These are phyloP conservation scores for Retiboletus fuscus DNA, from an alignment of 1,284 basidiomycete species.

Conservation along the genomic window DNA sequence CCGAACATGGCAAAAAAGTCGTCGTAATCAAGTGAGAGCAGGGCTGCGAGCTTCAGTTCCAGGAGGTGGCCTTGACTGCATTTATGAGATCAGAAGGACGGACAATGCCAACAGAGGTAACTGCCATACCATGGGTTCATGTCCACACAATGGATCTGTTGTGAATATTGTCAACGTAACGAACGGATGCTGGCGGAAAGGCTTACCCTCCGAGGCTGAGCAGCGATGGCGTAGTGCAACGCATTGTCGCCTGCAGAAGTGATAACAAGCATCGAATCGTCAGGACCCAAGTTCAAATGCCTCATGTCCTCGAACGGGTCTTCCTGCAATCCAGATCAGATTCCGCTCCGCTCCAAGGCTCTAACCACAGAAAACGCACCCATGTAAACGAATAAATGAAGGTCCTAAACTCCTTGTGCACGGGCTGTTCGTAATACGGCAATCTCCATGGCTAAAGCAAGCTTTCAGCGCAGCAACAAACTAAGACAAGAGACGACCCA, in stretches of 20 bases:
- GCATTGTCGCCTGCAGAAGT: conserved; percentile 88
- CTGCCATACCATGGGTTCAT: conserved; percentile 67
- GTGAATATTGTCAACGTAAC: not conserved
- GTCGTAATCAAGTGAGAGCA: conserved; percentile 71
- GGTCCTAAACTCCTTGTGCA: conserved; percentile 82
- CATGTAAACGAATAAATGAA: conserved; percentile 84
- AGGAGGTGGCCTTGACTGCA: conserved; percentile 79
- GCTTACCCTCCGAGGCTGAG: conserved; percentile 62
- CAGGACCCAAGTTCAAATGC: conserved; percentile 67
- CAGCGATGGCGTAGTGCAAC: conserved; percentile 80
- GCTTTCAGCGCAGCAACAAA: conserved; percentile 9
- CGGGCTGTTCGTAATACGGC: conserved; percentile 79
- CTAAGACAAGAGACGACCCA: conserved; percentile 40
- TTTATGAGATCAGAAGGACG: conserved; percentile 22
- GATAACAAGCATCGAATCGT: conserved; percentile 82
- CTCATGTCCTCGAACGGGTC: conserved; percentile 84
- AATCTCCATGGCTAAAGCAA: conserved; percentile 69
- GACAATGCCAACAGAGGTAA: not conserved
- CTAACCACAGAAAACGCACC: not conserved
- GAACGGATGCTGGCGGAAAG: not conserved
- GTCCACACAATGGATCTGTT: conserved; percentile 79
- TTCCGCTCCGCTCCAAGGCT: not conserved
- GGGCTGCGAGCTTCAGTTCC: conserved; percentile 82
- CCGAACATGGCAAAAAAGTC: conserved; percentile 85
- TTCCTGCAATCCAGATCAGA: conserved; percentile 58